A percentile compares a stretch with the other conserved stretches of the same genome.
Evolutionary conservation across 768 basidiomycete species (phyloP).

Genomic region (Tephrocybe sp.): DNA sequence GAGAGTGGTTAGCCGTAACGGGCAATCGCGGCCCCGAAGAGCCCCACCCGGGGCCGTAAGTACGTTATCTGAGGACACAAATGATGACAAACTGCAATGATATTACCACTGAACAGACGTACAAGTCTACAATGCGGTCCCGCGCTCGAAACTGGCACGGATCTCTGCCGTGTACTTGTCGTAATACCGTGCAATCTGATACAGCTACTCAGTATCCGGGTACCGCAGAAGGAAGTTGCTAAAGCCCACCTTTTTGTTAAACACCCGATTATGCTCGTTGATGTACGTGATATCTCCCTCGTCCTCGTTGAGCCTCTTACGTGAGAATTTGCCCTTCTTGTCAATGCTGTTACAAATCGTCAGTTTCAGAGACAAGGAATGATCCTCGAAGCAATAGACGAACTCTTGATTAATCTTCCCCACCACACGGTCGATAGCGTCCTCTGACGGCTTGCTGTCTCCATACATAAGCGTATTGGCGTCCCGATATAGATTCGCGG

Average conservation of each 20-base stretch:
- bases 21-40: no score
- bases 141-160: constrained; percentile 95
- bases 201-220: constrained; percentile 2
- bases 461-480: constrained; percentile 92
- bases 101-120: neutral
- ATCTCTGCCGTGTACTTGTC: constrained; percentile 98
- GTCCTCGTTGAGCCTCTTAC: constrained; percentile 87
- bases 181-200: constrained; percentile 89
- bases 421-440: constrained; percentile 91
- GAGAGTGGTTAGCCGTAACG: no score
- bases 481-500: constrained; percentile 88
- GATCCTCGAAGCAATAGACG: constrained; percentile 43
- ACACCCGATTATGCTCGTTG: constrained; percentile 96
- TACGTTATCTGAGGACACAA: no score
- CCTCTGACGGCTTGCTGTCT: constrained; percentile 93
- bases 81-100: neutral
- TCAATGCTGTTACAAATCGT: constrained; percentile 59
- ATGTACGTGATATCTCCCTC: constrained; percentile 98
- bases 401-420: constrained; percentile 92
- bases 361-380: neutral
- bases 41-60: no score
- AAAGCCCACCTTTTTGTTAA: constrained; percentile 86
- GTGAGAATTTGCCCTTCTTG: constrained; percentile 86
- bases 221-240: neutral
- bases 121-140: constrained; percentile 71